These are phyloP conservation scores for Rubia balearica DNA, from an alignment of 305 asterid species.

Conservation along the genomic window DNA sequence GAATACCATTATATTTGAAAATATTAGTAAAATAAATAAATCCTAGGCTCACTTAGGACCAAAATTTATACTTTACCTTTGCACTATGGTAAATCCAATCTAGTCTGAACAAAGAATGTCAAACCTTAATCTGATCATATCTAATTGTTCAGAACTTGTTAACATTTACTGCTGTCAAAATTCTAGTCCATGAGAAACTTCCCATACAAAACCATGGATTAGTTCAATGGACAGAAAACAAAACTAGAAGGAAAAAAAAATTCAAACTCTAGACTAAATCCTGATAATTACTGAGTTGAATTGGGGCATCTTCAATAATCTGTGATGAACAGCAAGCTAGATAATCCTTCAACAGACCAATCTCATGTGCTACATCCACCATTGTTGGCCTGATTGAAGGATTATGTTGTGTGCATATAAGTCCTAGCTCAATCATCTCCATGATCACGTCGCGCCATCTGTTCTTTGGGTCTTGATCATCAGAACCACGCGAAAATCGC, in stretches of 20 bases:
- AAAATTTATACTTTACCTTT: not conserved
- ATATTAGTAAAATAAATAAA: too few relatives aligned
- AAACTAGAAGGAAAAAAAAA: not conserved
- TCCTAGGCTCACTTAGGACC: not conserved
- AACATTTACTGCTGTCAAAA: not conserved
- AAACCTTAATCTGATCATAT: not conserved
- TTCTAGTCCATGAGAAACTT: not conserved
- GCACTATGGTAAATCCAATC: not conserved
- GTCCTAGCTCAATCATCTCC: conserved; percentile 65
- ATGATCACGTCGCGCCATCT: conserved; percentile 39
- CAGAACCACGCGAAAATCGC: conserved; percentile 25
- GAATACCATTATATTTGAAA: too few relatives aligned
- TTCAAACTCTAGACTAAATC: not conserved
- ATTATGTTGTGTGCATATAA: conserved; percentile 62
- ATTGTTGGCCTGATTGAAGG: conserved; percentile 66
- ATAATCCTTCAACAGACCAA: conserved; percentile 47
- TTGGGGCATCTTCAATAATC: conserved; percentile 29
- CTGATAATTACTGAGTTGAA: not conserved
- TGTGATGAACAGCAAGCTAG: conserved; percentile 34
- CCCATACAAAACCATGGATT: not conserved
- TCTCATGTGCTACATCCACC: conserved; percentile 71
- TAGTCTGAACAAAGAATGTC: not conserved
- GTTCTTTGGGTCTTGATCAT: conserved; percentile 15
- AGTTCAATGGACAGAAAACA: not conserved
- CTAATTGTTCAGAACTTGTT: not conserved